A percentile compares a stretch with the other conserved stretches of the same genome.
Conservation (phyloP, 2,329 filamentous ascomycete species). For the Phialophora tarda region DNA sequence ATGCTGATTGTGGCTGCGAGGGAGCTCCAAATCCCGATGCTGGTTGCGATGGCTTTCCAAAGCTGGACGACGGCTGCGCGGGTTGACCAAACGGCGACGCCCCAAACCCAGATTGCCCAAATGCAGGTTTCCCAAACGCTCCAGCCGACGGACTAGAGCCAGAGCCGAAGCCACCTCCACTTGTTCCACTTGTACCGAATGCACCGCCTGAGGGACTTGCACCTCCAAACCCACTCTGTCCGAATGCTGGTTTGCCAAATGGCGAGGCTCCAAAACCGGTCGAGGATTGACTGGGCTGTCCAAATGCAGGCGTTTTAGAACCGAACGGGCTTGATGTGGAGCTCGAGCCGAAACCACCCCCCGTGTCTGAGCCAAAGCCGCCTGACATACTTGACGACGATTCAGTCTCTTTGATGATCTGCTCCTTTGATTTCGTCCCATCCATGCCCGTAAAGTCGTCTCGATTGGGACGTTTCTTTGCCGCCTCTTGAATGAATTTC, state of each 20-base stretch:
- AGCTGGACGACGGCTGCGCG: constrained; percentile 25
- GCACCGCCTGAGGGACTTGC: constrained; percentile 15
- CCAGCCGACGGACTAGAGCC: constrained; percentile 17
- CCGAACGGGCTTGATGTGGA: constrained; percentile 37
- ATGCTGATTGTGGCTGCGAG: constrained; percentile 26
- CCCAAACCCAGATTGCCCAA: constrained; percentile 25
- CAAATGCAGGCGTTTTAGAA: constrained; percentile 47
- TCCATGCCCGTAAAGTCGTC: constrained; percentile 63
- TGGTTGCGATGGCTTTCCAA: constrained; percentile 33
- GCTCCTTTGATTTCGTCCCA: constrained; percentile 35
- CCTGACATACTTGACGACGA: constrained; percentile 30
- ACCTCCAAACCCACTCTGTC: constrained; percentile 35
- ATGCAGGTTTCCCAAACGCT: constrained; percentile 47
- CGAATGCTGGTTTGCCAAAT: constrained; percentile 53
- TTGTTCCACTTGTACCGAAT: constrained; percentile 19
- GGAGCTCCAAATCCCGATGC: constrained; percentile 40
- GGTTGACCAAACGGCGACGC: constrained; percentile 45
- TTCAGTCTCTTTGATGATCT: constrained; percentile 45
- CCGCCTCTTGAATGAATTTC: constrained; percentile 69
- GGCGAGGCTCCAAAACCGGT: constrained; percentile 43
- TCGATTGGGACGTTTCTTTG: constrained; percentile 76
- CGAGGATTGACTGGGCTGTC: constrained; percentile 44
- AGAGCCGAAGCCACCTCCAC: constrained; percentile 10
- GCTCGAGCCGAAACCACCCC: constrained; percentile 24
- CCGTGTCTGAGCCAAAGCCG: constrained; percentile 2